A percentile compares a stretch with the other conserved stretches of the same genome.
These are phyloP conservation scores for Corymbia maculata DNA, from an alignment of 345 rosid species.

Conservation along the genomic window DNA sequence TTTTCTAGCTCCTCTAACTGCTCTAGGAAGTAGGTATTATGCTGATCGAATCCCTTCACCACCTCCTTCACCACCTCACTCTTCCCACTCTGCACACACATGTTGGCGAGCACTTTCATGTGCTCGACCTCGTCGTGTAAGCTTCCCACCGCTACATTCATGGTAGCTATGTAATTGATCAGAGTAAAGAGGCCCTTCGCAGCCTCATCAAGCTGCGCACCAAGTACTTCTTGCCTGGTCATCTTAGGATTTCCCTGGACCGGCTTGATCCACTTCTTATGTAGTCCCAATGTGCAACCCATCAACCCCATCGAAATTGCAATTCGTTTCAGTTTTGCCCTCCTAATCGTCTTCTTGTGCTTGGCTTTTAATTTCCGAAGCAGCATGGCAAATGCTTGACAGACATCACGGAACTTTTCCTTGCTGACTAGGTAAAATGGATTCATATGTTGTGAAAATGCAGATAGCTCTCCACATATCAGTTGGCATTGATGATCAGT, in stretches of 20 bases:
- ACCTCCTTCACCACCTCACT: conserved; percentile 48
- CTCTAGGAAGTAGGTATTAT: conserved; percentile 41
- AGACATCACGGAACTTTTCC: conserved; percentile 15
- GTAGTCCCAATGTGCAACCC: conserved; percentile 17
- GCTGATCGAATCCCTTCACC: conserved; percentile 28
- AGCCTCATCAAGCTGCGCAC: conserved; percentile 57
- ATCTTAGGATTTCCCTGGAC: conserved; percentile 2
- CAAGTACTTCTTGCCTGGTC: conserved; percentile 24
- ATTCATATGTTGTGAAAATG: neutral
- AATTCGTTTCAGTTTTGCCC: conserved; percentile 27
- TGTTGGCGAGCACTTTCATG: conserved; percentile 33
- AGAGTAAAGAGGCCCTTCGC: conserved; percentile 61
- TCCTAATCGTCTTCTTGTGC: conserved; percentile 32
- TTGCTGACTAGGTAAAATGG: neutral
- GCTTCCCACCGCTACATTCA: conserved; percentile 43
- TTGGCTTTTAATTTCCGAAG: conserved; percentile 30
- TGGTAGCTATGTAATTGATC: conserved; percentile 50
- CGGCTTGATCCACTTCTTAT: conserved; percentile 22
- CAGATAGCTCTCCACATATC: neutral
- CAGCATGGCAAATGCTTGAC: conserved; percentile 26
- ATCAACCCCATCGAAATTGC: conserved; percentile 44
- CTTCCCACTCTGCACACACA: conserved; percentile 45
- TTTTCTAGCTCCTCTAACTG: conserved; percentile 67
- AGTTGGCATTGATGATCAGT: neutral
- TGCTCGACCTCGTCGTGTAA: conserved; percentile 59